These are phyloP conservation scores for Avena eriantha DNA, from an alignment of 176 grass and related monocot genomes.

Conservation along the genomic window DNA sequence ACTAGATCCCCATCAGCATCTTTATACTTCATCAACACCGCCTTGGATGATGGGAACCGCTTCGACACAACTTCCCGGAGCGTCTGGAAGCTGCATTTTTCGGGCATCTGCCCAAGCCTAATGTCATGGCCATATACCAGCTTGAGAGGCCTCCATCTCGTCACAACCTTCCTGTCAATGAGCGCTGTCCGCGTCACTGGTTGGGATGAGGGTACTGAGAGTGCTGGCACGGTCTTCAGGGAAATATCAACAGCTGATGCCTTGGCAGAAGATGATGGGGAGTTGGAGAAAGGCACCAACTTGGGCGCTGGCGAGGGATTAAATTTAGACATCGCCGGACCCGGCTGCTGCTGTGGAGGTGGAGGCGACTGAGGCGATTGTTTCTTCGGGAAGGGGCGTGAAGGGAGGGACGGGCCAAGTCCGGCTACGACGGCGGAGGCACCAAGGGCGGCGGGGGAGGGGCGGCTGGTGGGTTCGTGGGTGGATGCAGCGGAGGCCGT, in stretches of 20 bases:
- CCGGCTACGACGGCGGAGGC: conserved; percentile 88
- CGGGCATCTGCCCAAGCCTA: conserved; percentile 79
- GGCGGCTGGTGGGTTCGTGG: conserved; percentile 59
- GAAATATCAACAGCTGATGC: conserved; percentile 35
- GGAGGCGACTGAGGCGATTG: conserved; percentile 42
- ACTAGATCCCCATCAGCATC: conserved; percentile 93
- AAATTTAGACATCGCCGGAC: conserved; percentile 36
- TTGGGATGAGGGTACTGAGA: conserved; percentile 18
- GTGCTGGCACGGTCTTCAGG: conserved; percentile 17
- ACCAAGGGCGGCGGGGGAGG: conserved; percentile 86
- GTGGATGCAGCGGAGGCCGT: conserved; percentile 2
- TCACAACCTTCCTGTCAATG: conserved; percentile 39
- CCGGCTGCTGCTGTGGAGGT: conserved; percentile 40
- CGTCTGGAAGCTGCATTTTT: conserved; percentile 62
- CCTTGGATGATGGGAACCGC: conserved; percentile 86
- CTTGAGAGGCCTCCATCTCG: conserved; percentile 81
- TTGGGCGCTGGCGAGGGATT: conserved; percentile 45
- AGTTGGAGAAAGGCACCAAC: conserved; percentile 52
- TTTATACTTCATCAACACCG: conserved; percentile 91
- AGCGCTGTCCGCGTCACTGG: conserved; percentile 16
- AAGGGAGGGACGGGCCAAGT: conserved; percentile 80
- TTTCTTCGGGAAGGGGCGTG: conserved; percentile 77
- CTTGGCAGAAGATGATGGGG: conserved; percentile 46
- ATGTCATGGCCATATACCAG: conserved; percentile 97
- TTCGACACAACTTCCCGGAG: conserved; percentile 73